Evolutionary conservation across 257 asterid genomes (phyloP).

Genomic region (Ajuga chamaepitys): DNA sequence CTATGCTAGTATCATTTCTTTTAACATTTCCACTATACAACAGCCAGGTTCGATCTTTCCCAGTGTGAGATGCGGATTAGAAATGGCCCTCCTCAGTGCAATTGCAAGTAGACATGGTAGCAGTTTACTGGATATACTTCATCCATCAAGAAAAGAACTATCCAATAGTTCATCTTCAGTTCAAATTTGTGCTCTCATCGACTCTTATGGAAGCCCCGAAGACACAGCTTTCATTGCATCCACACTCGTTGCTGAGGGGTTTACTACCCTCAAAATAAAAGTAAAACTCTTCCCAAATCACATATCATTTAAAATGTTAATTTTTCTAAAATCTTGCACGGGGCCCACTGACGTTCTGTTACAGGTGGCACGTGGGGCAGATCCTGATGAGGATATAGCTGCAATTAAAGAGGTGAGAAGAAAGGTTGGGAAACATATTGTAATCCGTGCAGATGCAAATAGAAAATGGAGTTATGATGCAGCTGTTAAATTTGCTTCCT

Average conservation of each 20-base stretch:
- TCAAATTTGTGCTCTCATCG: conserved; percentile 78
- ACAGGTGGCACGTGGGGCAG: conserved; percentile 76
- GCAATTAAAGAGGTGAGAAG: conserved; percentile 76
- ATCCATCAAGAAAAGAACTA: conserved; percentile 34
- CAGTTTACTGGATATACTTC: conserved; percentile 54
- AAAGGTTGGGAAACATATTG: conserved; percentile 58
- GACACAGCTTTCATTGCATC: conserved; percentile 71
- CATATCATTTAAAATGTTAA: background rate
- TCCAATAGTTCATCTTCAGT: conserved; percentile 36
- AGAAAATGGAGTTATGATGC: conserved; percentile 68
- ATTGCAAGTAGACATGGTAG: conserved; percentile 61
- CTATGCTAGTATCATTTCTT: too few species aligned
- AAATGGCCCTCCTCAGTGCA: conserved; percentile 88
- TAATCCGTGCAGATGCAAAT: conserved; percentile 90
- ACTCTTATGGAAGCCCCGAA: conserved; percentile 59
- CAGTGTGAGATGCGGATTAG: conserved; percentile 91
- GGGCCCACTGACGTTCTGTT: conserved; percentile 1
- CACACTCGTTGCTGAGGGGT: conserved; percentile 70
- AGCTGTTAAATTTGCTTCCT: conserved; percentile 66
- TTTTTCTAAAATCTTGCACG: background rate
- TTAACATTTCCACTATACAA: conserved; percentile 22
- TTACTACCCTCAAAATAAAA: conserved; percentile 75
- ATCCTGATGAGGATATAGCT: conserved; percentile 70
- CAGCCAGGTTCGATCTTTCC: conserved; percentile 86
- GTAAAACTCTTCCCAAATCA: conserved; percentile 22